Evolutionary conservation across 2,329 filamentous ascomycete species (phyloP).

Genomic region (Akanthomyces dipterigenus): DNA sequence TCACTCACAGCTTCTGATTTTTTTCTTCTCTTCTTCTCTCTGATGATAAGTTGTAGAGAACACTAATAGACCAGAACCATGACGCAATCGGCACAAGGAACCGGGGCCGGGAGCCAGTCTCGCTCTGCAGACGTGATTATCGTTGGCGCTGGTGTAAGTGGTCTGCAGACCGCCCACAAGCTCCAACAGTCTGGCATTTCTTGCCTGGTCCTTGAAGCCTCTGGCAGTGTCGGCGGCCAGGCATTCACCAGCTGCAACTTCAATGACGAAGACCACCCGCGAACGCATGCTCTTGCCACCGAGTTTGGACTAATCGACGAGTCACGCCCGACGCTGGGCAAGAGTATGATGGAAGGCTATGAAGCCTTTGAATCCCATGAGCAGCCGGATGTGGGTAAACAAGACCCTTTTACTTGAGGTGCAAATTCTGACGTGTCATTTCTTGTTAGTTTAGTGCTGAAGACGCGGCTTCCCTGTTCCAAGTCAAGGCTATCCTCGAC

Average conservation of each 20-base stretch:
- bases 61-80: neutral
- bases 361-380: neutral
- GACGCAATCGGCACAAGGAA: neutral
- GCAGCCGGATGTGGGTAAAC: neutral
- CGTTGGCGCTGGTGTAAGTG: constrained; percentile 20
- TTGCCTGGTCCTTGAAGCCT: constrained; percentile 19
- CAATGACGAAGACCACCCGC: neutral
- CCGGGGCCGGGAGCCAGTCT: neutral
- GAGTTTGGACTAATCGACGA: neutral
- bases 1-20: neutral
- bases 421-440: neutral
- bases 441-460: neutral
- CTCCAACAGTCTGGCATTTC: constrained; percentile 19
- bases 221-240: neutral
- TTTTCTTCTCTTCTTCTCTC: neutral
- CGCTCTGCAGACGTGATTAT: constrained; percentile 20
- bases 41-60: neutral
- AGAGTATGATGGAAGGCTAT: neutral
- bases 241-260: neutral
- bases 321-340: neutral
- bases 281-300: neutral
- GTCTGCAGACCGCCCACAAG: constrained; percentile 19
- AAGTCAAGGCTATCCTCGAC: neutral
- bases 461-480: neutral
- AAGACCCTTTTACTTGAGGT: too few species aligned